Evolutionary conservation across 2,329 filamentous ascomycete species (phyloP), one percentile per base, ranked within the genome.

Genomic region (Phaeophleospora eucalypticola): DNA sequence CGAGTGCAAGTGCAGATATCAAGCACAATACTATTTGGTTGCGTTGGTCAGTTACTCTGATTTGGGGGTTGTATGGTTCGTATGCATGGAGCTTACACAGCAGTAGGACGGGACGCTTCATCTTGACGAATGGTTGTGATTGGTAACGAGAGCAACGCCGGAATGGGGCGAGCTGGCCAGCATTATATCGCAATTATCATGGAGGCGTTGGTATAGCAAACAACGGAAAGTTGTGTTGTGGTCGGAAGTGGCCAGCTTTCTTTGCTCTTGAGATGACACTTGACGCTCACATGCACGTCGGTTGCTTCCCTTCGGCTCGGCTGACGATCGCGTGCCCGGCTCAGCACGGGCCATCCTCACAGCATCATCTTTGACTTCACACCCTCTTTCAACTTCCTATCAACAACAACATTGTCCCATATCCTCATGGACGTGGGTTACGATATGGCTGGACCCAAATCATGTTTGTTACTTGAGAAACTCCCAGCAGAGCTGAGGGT

Each of bases 1-100:
- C 54, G 37, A 53, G 45, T 4, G 46, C 43, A 18, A 46, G 45
- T 29, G 54, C 49, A 2, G 53, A 40, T 9, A 44, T 47, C 24
- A 55, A 36, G 45, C 49, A 57, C 6, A 47, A 24, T 8, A 57
- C 54, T 57, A 29, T 16, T n/a, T 29, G 8, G 36, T 12, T 3
- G 17, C 17, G 24, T 21, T 36, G 27, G 21, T 41, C 27, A 37
- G 29, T 29, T 10, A n/a, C 8, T 43, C 1, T 17, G 21, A 20
- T 38, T 29, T 12, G 24, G 6, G 24, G n/a, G n/a, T n/a, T 29
- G 7, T 29, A 29, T 12, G 24, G 24, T 12, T 29, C n/a, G n/a
- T n/a, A n/a, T n/a, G n/a, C n/a, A 29, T 29, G 12, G 24, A 29
- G 24, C 24, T 29, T 29, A 29, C 24, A 29, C 7, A 29, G 24